A percentile compares a stretch with the other conserved stretches of the same genome.
These are phyloP conservation scores for Buxus sempervirens DNA, from an alignment of 164 flowering plant genomes.

Conservation along the genomic window DNA sequence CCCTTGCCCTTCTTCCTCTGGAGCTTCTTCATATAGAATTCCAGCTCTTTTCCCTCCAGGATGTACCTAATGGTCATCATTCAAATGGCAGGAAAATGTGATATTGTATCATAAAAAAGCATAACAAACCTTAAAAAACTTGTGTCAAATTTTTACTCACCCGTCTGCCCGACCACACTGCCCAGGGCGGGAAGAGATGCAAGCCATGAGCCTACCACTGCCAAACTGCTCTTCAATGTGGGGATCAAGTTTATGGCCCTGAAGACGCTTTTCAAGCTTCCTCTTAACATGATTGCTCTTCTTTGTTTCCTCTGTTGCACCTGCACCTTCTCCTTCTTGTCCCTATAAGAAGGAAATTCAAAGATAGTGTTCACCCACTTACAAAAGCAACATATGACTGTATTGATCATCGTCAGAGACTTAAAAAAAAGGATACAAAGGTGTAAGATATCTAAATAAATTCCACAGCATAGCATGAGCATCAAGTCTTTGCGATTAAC, in stretches of 20 bases:
- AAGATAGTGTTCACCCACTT: no score
- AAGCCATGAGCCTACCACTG: constrained; percentile 26
- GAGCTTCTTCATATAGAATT: constrained; percentile 29
- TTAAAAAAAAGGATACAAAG: no score
- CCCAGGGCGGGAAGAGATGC: constrained; percentile 35
- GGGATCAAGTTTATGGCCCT: constrained; percentile 26
- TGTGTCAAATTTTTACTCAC: constrained; percentile 7
- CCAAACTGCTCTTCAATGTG: constrained; percentile 35
- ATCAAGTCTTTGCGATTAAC: no score
- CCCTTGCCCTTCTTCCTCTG: constrained; percentile 37
- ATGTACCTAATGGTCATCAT: constrained; percentile 17
- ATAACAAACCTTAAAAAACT: not conserved
- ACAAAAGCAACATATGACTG: no score
- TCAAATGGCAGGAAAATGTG: not conserved
- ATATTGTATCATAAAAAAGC: not conserved
- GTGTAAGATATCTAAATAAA: no score
- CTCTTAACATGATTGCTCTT: constrained; percentile 30
- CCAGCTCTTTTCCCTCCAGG: constrained; percentile 35
- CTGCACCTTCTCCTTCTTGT: constrained; percentile 23
- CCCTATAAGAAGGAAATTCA: not conserved
- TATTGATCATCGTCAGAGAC: no score
- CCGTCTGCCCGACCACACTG: constrained; percentile 37
- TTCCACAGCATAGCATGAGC: no score
- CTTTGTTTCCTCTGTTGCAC: constrained; percentile 16
- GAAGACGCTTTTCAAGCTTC: constrained; percentile 23